Evolutionary conservation across 495 filamentous ascomycete genomes (phyloP).

Genomic region (Massariosphaeria phaeospora): DNA sequence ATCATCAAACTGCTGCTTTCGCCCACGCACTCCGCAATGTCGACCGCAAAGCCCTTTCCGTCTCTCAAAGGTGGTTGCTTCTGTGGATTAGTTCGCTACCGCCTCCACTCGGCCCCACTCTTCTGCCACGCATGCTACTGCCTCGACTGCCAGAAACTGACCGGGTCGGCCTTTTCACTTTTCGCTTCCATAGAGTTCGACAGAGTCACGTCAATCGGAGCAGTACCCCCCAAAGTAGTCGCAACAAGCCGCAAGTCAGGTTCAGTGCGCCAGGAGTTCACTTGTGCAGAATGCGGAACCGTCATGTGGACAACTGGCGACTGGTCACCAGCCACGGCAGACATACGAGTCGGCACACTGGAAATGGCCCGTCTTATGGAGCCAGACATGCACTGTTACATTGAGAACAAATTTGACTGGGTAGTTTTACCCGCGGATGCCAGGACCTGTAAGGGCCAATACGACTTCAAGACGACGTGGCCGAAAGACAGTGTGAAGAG

Average conservation of each 20-base stretch:
- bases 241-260: neutral
- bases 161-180: constrained; percentile 12
- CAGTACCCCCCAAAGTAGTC: neutral
- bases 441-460: constrained; percentile 1
- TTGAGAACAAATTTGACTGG: constrained; percentile 15
- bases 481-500: constrained; percentile 18
- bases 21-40: constrained; percentile 4
- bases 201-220: constrained; percentile 1
- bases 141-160: constrained; percentile 9
- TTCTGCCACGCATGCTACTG: constrained; percentile 25
- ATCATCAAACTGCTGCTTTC: too few relatives aligned
- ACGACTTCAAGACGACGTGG: constrained; percentile 2
- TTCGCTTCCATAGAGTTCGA: constrained; percentile 13
- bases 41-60: constrained; percentile 10
- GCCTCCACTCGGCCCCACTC: constrained; percentile 8
- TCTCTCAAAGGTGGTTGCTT: constrained; percentile 10
- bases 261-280: neutral
- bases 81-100: constrained; percentile 11
- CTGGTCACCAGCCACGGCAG: neutral
- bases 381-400: constrained; percentile 20
- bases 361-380: constrained; percentile 17
- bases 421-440: constrained; percentile 11
- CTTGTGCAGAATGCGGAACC: constrained; percentile 12
- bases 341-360: constrained; percentile 17
- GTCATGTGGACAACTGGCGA: constrained; percentile 2